Percentiles rank a stretch among this genome's conserved stretches.
phyloP scores from a whole-genome alignment of 1,284 basidiomycete species.

The Irpex rosettiformis region DNA sequence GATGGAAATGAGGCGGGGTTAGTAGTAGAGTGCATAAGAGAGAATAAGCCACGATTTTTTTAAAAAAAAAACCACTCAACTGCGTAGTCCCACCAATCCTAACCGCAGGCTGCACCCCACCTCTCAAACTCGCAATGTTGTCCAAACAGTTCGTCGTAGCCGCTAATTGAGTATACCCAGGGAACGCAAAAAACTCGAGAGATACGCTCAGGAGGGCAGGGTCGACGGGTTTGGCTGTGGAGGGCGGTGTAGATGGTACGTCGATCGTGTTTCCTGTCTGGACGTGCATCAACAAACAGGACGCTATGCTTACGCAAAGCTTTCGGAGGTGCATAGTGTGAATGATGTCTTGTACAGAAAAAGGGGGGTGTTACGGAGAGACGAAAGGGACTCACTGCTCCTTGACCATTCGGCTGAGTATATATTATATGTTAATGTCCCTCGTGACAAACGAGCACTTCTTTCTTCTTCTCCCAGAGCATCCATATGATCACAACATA shows the following conservation, averaged over 20 bases:
- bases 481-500: neutral
- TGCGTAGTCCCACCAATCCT: conserved; percentile 44
- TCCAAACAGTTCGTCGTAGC: conserved; percentile 35
- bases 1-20: too few relatives aligned
- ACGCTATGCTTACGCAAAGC: neutral
- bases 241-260: conserved; percentile 30
- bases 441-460: too few relatives aligned
- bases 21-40: too few relatives aligned
- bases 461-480: too few relatives aligned
- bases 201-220: conserved; percentile 35
- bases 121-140: conserved; percentile 33
- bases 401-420: too few relatives aligned
- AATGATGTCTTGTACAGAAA: too few relatives aligned
- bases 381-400: too few relatives aligned
- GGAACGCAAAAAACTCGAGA: conserved; percentile 42
- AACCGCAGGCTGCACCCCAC: conserved; percentile 34
- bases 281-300: neutral
- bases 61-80: too few relatives aligned
- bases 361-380: too few relatives aligned
- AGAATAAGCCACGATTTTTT: too few relatives aligned
- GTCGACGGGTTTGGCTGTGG: conserved; percentile 30
- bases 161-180: conserved; percentile 33
- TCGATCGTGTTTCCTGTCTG: conserved; percentile 15
- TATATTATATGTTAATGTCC: too few relatives aligned
- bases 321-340: too few relatives aligned